Evolutionary conservation across 176 grass and related monocot genomes (phyloP), one percentile per base, ranked within the genome.

Genomic region (Eragrostis curvula): DNA sequence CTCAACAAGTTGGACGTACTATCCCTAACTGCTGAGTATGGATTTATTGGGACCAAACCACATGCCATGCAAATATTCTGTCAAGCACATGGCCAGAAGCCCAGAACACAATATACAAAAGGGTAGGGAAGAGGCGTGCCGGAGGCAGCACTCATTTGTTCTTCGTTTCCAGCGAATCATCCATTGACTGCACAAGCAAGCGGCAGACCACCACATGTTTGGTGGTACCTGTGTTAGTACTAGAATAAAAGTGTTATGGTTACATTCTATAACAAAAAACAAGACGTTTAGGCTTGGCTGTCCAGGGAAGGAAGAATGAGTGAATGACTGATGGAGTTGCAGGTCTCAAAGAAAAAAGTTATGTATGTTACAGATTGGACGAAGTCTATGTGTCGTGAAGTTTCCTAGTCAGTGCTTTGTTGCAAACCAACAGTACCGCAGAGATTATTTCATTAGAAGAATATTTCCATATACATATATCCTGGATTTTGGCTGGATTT

Each of bases 401-500:
- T 30, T 85, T 67, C 46, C 39, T 32, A 9, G 58, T 45, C 68
- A 36, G 12, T 53, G 0, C 7, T 29, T 71, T 51, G 56, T 8
- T 15, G 48, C 45, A 56, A 18, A 44, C n/a, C 15, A 56, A 61
- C 6, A 15, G 48, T 17, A 29, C 56, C 29, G 15, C 8, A 79
- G 13, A 8, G 42, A 79, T 52, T 44, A 70, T 76, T 82, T 25
- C 12, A 5, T 63, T 23, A 41, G 65, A 24, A 52, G 53, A 9
- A 36, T 2, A 36, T 36, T 36, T 49, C 12, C 3, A 44, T 56
- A 27, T 21, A 63, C 56, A 71, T 21, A 53, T 58, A 78, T 20
- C 48, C 64, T 69, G 12, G 43, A 82, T 65, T 73, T 64, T 88
- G 70, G 74, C 67, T 84, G 80, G 30, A 84, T 59, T 30, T n/a